phyloP scores from a whole-genome alignment of 176 grass and related monocot genomes.

The Otatea glauca region DNA sequence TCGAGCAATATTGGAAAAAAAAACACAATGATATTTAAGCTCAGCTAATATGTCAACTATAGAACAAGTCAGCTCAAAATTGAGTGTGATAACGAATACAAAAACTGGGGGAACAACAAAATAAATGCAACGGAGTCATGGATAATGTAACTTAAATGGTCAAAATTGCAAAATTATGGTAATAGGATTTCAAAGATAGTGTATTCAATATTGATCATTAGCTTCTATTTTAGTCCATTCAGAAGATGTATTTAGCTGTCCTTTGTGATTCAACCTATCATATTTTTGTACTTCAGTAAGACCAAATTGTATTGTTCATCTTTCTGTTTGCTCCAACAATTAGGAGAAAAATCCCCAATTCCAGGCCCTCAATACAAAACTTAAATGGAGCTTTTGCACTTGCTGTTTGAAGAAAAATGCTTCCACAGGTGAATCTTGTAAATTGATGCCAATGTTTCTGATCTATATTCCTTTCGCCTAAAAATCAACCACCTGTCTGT shows the following conservation, averaged over 20 bases:
- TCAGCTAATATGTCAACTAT: slow-evolving; percentile 15
- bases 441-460: neutral
- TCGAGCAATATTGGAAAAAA: neutral
- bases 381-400: neutral
- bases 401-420: slow-evolving; percentile 11
- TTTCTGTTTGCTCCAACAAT: slow-evolving; percentile 10
- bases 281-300: neutral
- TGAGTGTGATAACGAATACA: neutral
- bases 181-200: neutral
- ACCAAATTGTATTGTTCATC: neutral
- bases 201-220: neutral
- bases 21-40: slow-evolving; percentile 2
- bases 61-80: neutral
- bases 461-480: slow-evolving; percentile 10
- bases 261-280: neutral
- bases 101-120: neutral
- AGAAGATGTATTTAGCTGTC: neutral
- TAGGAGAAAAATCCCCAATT: neutral
- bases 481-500: neutral
- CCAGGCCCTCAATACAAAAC: slow-evolving; percentile 7
- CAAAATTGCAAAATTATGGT: neutral
- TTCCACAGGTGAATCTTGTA: neutral
- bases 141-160: neutral
- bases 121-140: neutral
- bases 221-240: neutral